Evolutionary conservation across 2,329 filamentous ascomycete genomes (phyloP).

Genomic region (Paecilomyces sp.): DNA sequence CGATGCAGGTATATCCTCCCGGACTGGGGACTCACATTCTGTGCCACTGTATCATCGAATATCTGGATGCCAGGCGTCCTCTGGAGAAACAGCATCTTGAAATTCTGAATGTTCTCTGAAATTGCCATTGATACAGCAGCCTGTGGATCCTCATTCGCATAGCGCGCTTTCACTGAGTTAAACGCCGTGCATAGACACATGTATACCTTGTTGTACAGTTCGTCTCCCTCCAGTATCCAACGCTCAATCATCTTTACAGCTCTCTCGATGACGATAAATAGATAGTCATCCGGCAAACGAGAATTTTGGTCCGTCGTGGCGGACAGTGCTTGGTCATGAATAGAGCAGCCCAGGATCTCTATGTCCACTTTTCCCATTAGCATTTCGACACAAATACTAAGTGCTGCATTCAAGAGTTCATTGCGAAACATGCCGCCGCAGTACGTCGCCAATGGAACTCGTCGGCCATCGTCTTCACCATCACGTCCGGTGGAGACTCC

Average conservation of each 20-base stretch:
- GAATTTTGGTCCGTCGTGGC: background rate
- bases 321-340: background rate
- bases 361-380: background rate
- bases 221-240: background rate
- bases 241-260: background rate
- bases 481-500: background rate
- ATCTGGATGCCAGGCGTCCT: background rate
- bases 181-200: background rate
- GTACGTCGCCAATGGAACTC: slow-evolving; percentile 19
- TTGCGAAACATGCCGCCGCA: slow-evolving; percentile 28
- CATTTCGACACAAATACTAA: slow-evolving; percentile 24
- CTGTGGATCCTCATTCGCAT: background rate
- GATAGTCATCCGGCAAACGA: background rate
- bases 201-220: background rate
- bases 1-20: background rate
- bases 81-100: background rate
- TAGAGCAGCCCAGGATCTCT: background rate
- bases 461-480: slow-evolving; percentile 7
- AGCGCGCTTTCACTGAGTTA: background rate
- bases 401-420: slow-evolving; percentile 24
- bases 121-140: background rate
- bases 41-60: background rate
- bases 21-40: background rate
- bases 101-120: background rate
- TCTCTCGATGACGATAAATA: background rate